Conservation (phyloP, 345 rosid species). For the Syzygium aqueum region DNA sequence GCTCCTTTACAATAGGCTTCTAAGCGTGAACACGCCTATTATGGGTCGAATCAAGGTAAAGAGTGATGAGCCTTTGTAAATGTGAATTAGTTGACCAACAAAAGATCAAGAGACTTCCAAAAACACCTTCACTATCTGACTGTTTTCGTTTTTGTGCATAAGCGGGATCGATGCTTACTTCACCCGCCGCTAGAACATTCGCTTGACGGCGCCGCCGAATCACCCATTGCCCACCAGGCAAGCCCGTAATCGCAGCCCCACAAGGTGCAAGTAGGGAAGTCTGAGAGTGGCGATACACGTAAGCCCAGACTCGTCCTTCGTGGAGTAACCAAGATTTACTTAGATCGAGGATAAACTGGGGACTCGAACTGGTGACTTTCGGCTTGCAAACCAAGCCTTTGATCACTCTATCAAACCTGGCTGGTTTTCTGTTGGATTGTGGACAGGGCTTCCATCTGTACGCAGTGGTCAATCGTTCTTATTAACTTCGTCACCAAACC, state of each 20-base stretch:
- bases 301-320: not conserved
- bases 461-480: not conserved
- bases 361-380: too few relatives aligned
- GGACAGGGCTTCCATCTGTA: not conserved
- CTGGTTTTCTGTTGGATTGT: not conserved
- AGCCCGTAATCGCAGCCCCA: not conserved
- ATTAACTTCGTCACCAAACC: too few relatives aligned
- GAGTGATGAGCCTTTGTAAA: not conserved
- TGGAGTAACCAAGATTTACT: too few relatives aligned
- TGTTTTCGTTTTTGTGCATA: not conserved
- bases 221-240: not conserved
- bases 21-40: not conserved
- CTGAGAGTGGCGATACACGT: not conserved
- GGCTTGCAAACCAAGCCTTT: not conserved
- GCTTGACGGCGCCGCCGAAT: not conserved
- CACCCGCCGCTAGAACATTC: not conserved
- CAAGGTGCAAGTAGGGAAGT: not conserved
- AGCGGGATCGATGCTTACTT: accelerated
- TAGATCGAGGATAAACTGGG: too few relatives aligned
- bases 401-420: not conserved
- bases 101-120: not conserved
- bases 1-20: not conserved
- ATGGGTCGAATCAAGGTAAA: not conserved
- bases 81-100: not conserved
- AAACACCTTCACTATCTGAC: not conserved